Evolutionary conservation across 352 stramenopile genomes (phyloP), one percentile per base, ranked within the genome.

Genomic region (Aphanomyces stellatus): DNA sequence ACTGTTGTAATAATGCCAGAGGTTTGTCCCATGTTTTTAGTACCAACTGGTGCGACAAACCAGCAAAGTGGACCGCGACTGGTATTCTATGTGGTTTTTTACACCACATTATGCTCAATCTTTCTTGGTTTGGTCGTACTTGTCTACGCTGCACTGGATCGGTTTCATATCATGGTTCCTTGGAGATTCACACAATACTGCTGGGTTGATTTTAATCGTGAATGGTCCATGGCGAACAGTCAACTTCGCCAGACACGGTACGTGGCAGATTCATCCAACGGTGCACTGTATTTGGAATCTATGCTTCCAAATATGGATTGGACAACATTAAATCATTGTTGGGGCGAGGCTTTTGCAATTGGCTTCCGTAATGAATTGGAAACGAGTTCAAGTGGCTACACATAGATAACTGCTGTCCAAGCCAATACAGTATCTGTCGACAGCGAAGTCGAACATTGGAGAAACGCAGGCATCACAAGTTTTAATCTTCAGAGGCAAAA

Each of bases 401-500:
- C 8, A 10, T 63, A 31, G 55, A 22, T 63, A 19, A 31, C 28
- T 2, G 2, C 28, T 1, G 33, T 49, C 6, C 35, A 63, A 19
- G 41, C 31, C 24, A 17, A 15, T 1, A 15, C 33, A 22, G 17
- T n/a, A 37, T 15, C 55, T 1, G 4, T 63, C 1, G 6, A 19
- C 27, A n/a, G 48, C 55, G 55, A 63, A 49, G 27, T 25, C n/a
- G 3, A 11, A 2, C 1, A 13, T 49, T 63, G 55, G 55, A 34
- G 13, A 1, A 4, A 11, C 11, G 4, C 15, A 2, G 35, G 27
- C 35, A n/a, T 63, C 24, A 27, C 28, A 4, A n/a, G 6, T 11
- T 63, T 49, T n/a, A 17, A 13, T 10, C 22, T 51, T 22, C 55
- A 63, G 55, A 49, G 55, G 55, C 55, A 63, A 63, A 49, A 43